A percentile compares a stretch with the other conserved stretches of the same genome.
These are phyloP conservation scores for Boletus vermiculosoides DNA, from an alignment of 768 basidiomycete species.

Conservation along the genomic window DNA sequence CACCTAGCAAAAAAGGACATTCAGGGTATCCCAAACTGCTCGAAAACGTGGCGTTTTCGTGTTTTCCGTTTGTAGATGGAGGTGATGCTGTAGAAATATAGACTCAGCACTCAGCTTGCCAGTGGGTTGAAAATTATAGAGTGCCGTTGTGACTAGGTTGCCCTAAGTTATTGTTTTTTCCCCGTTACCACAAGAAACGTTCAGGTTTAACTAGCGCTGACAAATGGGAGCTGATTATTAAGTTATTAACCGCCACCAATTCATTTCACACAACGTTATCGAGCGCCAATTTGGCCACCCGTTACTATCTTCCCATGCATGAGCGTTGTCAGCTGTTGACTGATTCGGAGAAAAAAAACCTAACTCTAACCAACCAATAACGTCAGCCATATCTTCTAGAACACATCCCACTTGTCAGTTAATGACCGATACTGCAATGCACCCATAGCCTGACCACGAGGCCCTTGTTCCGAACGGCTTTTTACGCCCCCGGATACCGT, in stretches of 20 bases:
- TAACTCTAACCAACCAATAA: background rate
- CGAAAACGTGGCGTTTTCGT: no score
- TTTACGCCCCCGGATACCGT: background rate
- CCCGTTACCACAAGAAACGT: background rate
- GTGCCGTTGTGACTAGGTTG: background rate
- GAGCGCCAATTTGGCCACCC: background rate
- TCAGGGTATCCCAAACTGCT: no score
- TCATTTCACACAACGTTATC: background rate
- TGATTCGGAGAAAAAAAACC: background rate
- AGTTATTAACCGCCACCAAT: background rate
- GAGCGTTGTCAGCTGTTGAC: background rate
- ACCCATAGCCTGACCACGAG: slow-evolving; percentile 7
- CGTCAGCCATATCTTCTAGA: background rate
- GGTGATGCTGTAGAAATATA: background rate
- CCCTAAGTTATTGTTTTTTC: background rate
- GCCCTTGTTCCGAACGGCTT: background rate
- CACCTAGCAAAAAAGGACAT: no score
- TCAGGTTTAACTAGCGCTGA: slow-evolving; percentile 9
- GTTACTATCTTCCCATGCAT: background rate
- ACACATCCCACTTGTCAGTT: background rate
- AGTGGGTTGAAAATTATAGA: background rate
- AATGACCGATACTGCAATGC: background rate
- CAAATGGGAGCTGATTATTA: background rate
- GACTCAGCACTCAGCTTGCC: no score
- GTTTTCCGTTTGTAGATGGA: no score